Evolutionary conservation across 129 eudicot species (phyloP), one percentile per base, ranked within the genome.

Genomic region (sunflower (Helianthus annuus)): DNA sequence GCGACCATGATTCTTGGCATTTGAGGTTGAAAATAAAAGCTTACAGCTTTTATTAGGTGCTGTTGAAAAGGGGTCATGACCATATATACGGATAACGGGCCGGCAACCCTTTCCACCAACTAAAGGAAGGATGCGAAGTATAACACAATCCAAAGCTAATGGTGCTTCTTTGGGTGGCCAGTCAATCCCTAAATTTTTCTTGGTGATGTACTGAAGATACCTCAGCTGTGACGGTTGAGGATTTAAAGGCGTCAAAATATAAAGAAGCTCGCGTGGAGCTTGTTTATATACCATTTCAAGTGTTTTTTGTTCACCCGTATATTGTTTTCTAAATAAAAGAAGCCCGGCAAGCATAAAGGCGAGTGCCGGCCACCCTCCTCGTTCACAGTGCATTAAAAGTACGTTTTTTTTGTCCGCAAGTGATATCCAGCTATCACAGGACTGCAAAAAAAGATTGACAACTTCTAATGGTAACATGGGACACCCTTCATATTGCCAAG

Each of bases 201-300:
- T 80, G 46, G 94, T 79, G 54, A 95, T 82, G 83, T 95, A 95
- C 72, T 95, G 97, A 81, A 95, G 97, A 78, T 95, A 95, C 79
- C 99, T 84, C 59, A 86, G 74, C 48, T 95, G 99, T 13, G 99
- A 91, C 36, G 97, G 96, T 70, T 86, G 85, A 49, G 99, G 96
- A 88, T 91, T 95, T 75, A 95, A 68, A 56, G 91, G 96, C 5
- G 96, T 82, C 81, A 86, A 74, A 69, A 88, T 82, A 68, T 83
- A 89, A 76, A 95, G 87, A 69, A 91, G 87, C 73, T 90, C 97
- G 68, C 82, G 83, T 58, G 88, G 88, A 56, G 87, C 89, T 79
- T 84, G 85, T 74, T 87, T 87, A 56, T 87, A 80, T 5, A 84
- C 78, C 94, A 84, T 82, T 66, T 87, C 89, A 34, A 87, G 77